Percentiles rank a stretch among this genome's conserved stretches.
Evolutionary conservation across 306 rosid genomes (phyloP).

Genomic region (apple (Malus domestica)): ASM211411v1 NC_041793.1:42054501-42055000

Average conservation of each 20-base stretch:
- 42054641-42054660: too few relatives aligned
- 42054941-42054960: background rate
- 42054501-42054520: too few relatives aligned
- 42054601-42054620: too few relatives aligned
- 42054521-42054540: too few relatives aligned
- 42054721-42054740: too few relatives aligned
- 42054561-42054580: too few relatives aligned
- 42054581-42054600: too few relatives aligned
- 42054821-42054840: background rate
- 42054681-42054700: fast-evolving
- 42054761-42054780: background rate
- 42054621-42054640: fast-evolving
- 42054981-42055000: background rate
- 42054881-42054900: background rate
- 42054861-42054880: background rate
- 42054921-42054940: background rate
- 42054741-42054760: too few relatives aligned
- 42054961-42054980: background rate
- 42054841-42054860: background rate
- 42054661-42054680: too few relatives aligned
- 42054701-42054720: too few relatives aligned
- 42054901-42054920: background rate
- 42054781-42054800: background rate
- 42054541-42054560: too few relatives aligned
- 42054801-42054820: background rate